Conservation (phyloP, 2,329 filamentous ascomycete genomes). For the Aspergillus hortae region DNA sequence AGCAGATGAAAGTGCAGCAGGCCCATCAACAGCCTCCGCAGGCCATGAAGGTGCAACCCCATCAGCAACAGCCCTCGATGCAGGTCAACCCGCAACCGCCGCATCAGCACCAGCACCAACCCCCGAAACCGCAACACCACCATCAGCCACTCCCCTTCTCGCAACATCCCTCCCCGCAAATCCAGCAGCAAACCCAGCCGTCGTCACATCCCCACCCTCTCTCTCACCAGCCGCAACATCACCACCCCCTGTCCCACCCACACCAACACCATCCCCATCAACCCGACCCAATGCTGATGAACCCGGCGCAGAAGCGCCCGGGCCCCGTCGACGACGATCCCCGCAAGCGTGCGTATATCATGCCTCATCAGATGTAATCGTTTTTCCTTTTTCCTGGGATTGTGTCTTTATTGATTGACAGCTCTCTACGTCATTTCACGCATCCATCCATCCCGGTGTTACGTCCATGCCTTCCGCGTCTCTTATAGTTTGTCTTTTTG, state of each 20-base stretch:
- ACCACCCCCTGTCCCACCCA: constrained; percentile 5
- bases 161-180: not conserved
- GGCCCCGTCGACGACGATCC: constrained; percentile 17
- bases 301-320: constrained; percentile 17
- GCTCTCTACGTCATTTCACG: not conserved
- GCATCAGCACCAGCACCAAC: constrained; percentile 1
- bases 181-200: constrained; percentile 19
- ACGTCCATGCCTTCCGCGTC: not conserved
- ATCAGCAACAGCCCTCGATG: constrained; percentile 6
- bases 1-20: constrained; percentile 8
- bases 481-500: not conserved
- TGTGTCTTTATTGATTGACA: not conserved
- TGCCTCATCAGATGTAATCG: constrained; percentile 16
- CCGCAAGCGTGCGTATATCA: constrained; percentile 19
- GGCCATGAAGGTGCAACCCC: not conserved
- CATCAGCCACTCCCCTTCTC: not conserved
- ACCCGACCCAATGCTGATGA: constrained; percentile 15
- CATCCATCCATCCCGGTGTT: not conserved
- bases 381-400: not conserved
- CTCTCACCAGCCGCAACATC: constrained; percentile 12
- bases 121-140: not conserved
- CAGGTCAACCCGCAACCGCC: constrained; percentile 11
- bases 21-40: not conserved
- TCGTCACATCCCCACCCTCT: constrained; percentile 12
- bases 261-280: constrained; percentile 2